Conservation (phyloP, 2,329 filamentous ascomycete genomes). For the Calonectria pseudoturangicola region DNA sequence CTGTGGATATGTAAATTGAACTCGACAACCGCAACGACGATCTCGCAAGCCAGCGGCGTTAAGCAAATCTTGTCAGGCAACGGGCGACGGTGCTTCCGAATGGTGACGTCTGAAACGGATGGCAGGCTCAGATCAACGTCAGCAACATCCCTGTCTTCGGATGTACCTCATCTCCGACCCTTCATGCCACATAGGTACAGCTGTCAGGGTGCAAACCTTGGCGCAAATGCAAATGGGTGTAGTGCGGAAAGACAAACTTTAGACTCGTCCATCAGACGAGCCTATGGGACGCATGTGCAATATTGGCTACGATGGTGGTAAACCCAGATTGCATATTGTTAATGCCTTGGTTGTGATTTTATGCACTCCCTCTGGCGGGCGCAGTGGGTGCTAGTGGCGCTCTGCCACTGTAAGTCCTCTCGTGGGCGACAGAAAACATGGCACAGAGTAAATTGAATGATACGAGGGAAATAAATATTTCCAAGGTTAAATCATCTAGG, state of each 20-base stretch:
- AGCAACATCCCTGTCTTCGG: slow-evolving; percentile 52
- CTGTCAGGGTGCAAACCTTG: slow-evolving; percentile 30
- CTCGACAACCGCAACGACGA: slow-evolving; percentile 4
- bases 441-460: too few relatives aligned
- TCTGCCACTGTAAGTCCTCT: too few relatives aligned
- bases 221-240: slow-evolving; percentile 27
- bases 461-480: too few relatives aligned
- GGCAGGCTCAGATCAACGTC: slow-evolving; percentile 55
- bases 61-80: slow-evolving; percentile 30
- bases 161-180: slow-evolving; percentile 54
- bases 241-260: slow-evolving; percentile 23
- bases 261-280: slow-evolving; percentile 1
- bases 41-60: neutral
- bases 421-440: too few relatives aligned
- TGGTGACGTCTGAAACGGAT: slow-evolving; percentile 55
- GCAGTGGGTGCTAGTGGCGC: neutral
- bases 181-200: slow-evolving; percentile 46
- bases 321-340: neutral
- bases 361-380: slow-evolving; percentile 6
- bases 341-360: slow-evolving; percentile 4
- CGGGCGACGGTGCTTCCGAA: slow-evolving; percentile 48
- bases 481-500: too few relatives aligned
- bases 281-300: neutral
- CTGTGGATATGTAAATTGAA: neutral
- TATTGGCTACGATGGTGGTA: neutral